These are phyloP conservation scores for Cryptosporidium tyzzeri DNA, from an alignment of 169 alveolate species.

Conservation along the genomic window DNA sequence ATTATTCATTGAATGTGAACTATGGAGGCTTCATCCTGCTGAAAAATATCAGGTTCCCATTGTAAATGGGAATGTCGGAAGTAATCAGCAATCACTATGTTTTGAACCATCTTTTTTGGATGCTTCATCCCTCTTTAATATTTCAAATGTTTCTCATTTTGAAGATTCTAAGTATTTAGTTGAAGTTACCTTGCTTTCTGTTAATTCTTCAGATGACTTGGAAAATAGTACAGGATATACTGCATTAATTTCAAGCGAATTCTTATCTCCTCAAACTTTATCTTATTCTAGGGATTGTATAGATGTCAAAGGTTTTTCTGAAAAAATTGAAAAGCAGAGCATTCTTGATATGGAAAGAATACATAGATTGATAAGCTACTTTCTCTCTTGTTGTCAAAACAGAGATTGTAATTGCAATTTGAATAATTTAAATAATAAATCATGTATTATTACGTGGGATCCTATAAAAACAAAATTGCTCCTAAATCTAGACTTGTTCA, in stretches of 20 bases:
- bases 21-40: constrained; percentile 47
- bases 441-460: constrained; percentile 45
- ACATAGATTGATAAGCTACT: constrained; percentile 17
- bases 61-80: constrained; percentile 16
- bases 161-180: constrained; percentile 5
- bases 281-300: constrained; percentile 26
- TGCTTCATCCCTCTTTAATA: not conserved
- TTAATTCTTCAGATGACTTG: not conserved
- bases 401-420: constrained; percentile 30
- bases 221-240: constrained; percentile 31
- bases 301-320: constrained; percentile 16
- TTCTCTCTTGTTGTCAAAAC: constrained; percentile 48
- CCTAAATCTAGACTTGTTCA: not conserved
- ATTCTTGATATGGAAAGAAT: constrained; percentile 39
- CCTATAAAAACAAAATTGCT: constrained; percentile 19
- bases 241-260: constrained; percentile 34
- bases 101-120: constrained; percentile 1
- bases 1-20: constrained; percentile 50
- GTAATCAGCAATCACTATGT: not conserved
- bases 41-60: constrained; percentile 13
- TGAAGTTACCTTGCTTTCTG: constrained; percentile 19
- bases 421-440: constrained; percentile 1
- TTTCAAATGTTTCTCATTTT: not conserved
- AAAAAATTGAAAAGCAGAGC: constrained; percentile 34
- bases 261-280: not conserved